Evolutionary conservation across 192 early-diverging fungal species (phyloP).

Genomic region (Coemansia sp.): DNA sequence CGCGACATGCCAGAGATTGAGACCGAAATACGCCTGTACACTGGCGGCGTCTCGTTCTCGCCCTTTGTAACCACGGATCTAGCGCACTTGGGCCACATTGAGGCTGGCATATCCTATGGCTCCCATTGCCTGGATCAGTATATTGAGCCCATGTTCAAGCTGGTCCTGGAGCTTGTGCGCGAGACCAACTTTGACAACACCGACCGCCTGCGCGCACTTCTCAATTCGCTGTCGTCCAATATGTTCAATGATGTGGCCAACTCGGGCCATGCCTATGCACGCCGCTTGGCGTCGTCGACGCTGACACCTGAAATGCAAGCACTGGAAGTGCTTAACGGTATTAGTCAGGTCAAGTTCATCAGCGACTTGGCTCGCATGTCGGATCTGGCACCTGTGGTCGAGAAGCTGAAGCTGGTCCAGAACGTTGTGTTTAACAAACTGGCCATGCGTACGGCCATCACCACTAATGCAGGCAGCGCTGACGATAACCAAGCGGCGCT

Average conservation of each 20-base stretch:
- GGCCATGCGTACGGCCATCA: slow-evolving; percentile 43
- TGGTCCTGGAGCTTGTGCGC: slow-evolving; percentile 69
- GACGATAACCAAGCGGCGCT: slow-evolving; percentile 39
- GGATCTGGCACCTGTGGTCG: slow-evolving; percentile 63
- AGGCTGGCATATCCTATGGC: slow-evolving; percentile 63
- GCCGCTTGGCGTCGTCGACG: slow-evolving; percentile 64
- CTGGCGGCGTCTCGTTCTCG: slow-evolving; percentile 78
- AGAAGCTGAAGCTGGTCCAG: slow-evolving; percentile 55
- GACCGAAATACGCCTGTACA: slow-evolving; percentile 78
- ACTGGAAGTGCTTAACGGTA: slow-evolving; percentile 55
- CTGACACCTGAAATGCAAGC: slow-evolving; percentile 57
- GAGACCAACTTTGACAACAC: slow-evolving; percentile 70
- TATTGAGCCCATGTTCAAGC: slow-evolving; percentile 67
- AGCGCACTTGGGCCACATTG: slow-evolving; percentile 60
- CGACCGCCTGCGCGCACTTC: slow-evolving; percentile 72
- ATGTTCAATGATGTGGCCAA: slow-evolving; percentile 79
- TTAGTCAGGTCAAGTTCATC: slow-evolving; percentile 78
- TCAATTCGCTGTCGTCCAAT: slow-evolving; percentile 67
- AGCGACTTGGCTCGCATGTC: slow-evolving; percentile 61
- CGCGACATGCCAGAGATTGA: slow-evolving; percentile 80
- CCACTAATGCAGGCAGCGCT: slow-evolving; percentile 24
- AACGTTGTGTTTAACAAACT: slow-evolving; percentile 46
- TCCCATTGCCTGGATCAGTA: slow-evolving; percentile 74
- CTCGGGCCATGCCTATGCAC: slow-evolving; percentile 80
- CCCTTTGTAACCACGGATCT: slow-evolving; percentile 66